Evolutionary conservation across 73 alveolate genomes (phyloP).

Genomic region (Blepharisma stoltei): DNA sequence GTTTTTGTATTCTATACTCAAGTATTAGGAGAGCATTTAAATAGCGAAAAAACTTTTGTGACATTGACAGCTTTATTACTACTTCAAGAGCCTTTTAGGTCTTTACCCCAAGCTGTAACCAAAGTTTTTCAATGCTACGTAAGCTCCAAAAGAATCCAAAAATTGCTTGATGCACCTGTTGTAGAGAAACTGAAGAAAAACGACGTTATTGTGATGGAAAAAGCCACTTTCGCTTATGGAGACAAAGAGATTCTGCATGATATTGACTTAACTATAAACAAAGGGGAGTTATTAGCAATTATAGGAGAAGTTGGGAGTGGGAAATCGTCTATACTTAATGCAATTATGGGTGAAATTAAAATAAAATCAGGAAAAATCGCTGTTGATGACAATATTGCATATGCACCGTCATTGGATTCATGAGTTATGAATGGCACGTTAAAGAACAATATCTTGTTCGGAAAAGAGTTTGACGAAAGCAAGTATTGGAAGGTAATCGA

Average conservation of each 20-base stretch:
- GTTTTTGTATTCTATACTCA: not conserved
- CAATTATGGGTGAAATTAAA: conserved; percentile 66
- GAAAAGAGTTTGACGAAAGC: conserved; percentile 71
- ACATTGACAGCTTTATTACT: conserved; percentile 46
- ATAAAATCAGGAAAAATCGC: conserved; percentile 29
- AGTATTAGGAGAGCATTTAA: conserved; percentile 30
- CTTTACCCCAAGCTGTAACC: conserved; percentile 69
- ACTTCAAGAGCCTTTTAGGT: conserved; percentile 68
- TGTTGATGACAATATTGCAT: conserved; percentile 10
- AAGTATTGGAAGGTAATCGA: conserved; percentile 69
- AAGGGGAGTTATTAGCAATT: conserved; percentile 80
- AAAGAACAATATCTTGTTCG: conserved; percentile 82
- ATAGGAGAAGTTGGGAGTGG: conserved; percentile 93
- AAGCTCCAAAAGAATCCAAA: conserved; percentile 74
- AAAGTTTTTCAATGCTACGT: conserved; percentile 64
- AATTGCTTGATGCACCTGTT: conserved; percentile 40
- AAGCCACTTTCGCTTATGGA: conserved; percentile 75
- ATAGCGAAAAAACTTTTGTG: conserved; percentile 45
- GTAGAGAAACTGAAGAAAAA: conserved; percentile 33
- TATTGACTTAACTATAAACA: conserved; percentile 64
- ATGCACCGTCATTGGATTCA: conserved; percentile 30
- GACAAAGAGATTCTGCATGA: conserved; percentile 47
- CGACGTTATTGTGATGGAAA: conserved; percentile 52
- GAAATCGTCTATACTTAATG: conserved; percentile 65
- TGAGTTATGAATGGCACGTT: conserved; percentile 19